Evolutionary conservation across 305 asterid species (phyloP).

Genomic region (Salvia sclarea): DNA sequence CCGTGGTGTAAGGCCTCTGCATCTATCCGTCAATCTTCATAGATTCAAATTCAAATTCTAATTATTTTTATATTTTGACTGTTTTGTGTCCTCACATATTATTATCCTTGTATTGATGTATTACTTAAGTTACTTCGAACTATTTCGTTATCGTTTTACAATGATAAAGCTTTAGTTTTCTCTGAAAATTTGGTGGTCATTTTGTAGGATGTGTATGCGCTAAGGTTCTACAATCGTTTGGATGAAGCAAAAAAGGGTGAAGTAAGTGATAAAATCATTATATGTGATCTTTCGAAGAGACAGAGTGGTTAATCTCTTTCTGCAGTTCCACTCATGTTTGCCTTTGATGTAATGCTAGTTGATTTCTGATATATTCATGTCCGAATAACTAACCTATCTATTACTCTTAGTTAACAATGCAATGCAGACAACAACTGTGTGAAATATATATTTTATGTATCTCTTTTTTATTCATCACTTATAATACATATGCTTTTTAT

Average conservation of each 20-base stretch:
- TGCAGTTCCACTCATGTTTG: slow-evolving; percentile 1
- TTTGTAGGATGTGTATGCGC: slow-evolving; percentile 73
- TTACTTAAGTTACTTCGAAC: slow-evolving; percentile 9
- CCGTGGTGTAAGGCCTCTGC: slow-evolving; percentile 58
- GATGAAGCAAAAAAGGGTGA: slow-evolving; percentile 91
- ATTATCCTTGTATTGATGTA: slow-evolving; percentile 1
- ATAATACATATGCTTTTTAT: background rate
- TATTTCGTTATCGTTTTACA: slow-evolving; percentile 5
- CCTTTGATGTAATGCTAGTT: slow-evolving; percentile 20
- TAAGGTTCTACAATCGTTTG: slow-evolving; percentile 86
- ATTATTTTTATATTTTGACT: slow-evolving; percentile 14
- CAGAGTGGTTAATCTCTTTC: slow-evolving; percentile 10
- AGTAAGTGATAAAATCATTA: slow-evolving; percentile 54
- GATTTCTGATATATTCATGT: slow-evolving; percentile 9
- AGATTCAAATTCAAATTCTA: background rate
- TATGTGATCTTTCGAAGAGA: slow-evolving; percentile 10
- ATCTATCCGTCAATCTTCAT: slow-evolving; percentile 17
- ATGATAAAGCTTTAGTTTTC: background rate
- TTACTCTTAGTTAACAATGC: background rate
- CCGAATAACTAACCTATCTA: slow-evolving; percentile 22
- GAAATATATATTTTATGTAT: background rate
- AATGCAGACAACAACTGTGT: background rate
- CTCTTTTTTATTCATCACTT: background rate
- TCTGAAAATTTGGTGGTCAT: slow-evolving; percentile 23
- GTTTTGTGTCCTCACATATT: slow-evolving; percentile 3